Percentiles rank a stretch among this genome's conserved stretches.
Evolutionary conservation across 78 protist species (phyloP).

Genomic region (Cavenderia fasciculata): DNA sequence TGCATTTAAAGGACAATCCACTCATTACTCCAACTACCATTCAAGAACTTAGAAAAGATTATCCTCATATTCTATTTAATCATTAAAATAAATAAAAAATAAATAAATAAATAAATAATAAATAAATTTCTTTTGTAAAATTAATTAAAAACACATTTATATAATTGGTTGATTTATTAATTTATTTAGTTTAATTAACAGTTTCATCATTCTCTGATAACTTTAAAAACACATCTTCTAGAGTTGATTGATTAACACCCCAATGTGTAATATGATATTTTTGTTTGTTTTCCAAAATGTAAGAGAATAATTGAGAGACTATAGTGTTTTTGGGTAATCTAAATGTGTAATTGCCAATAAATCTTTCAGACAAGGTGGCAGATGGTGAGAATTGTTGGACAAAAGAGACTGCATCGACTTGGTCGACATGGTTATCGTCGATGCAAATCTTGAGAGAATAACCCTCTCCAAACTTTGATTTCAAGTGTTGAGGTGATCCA

Average conservation of each 20-base stretch:
- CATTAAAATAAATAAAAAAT: slow-evolving; percentile 3
- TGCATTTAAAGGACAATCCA: slow-evolving; percentile 16
- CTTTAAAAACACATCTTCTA: slow-evolving; percentile 79
- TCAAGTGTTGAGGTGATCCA: slow-evolving; percentile 84
- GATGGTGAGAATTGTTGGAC: slow-evolving; percentile 24
- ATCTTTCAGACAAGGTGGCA: background rate
- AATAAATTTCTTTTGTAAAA: too few relatives aligned
- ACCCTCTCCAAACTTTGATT: slow-evolving; percentile 84
- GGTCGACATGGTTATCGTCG: slow-evolving; percentile 4
- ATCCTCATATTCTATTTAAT: slow-evolving; percentile 26
- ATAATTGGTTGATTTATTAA: too few relatives aligned
- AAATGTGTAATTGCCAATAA: slow-evolving; percentile 13
- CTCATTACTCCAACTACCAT: background rate
- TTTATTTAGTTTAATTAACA: too few relatives aligned
- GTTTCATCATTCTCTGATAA: slow-evolving; percentile 45
- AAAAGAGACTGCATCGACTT: slow-evolving; percentile 7
- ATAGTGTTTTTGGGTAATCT: slow-evolving; percentile 12
- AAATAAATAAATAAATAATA: too few relatives aligned
- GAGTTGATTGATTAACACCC: slow-evolving; percentile 63
- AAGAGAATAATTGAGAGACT: slow-evolving; percentile 22
- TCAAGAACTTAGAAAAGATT: slow-evolving; percentile 5
- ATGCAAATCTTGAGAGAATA: slow-evolving; percentile 65
- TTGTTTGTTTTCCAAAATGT: slow-evolving; percentile 14
- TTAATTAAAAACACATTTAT: too few relatives aligned
- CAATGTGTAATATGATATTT: slow-evolving; percentile 28